Conservation (phyloP, 305 asterid species). For the Ajuga reptans region DNA sequence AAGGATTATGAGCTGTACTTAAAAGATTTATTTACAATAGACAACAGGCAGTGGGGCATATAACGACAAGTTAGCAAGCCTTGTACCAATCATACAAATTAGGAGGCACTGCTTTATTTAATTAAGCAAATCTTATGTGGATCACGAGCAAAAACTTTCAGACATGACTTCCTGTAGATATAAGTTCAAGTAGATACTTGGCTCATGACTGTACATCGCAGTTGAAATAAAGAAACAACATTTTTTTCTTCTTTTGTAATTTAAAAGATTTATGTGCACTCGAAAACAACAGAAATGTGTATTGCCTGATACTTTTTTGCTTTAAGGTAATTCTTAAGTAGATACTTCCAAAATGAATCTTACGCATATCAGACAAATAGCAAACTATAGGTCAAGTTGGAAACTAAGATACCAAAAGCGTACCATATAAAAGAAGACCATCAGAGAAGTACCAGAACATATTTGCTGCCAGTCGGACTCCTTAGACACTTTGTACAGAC, state of each 20-base stretch:
- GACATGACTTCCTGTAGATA: neutral
- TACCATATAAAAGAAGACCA: slow-evolving; percentile 78
- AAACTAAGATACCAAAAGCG: slow-evolving; percentile 29
- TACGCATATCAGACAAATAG: neutral
- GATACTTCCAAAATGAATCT: too few species aligned
- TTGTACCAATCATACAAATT: neutral
- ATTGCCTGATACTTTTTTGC: too few species aligned
- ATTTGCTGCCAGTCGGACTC: slow-evolving; percentile 64
- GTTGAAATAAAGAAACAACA: neutral
- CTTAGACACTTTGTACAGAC: slow-evolving; percentile 54
- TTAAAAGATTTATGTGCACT: slow-evolving; percentile 1
- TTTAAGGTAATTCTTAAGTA: too few species aligned
- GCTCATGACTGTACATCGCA: neutral
- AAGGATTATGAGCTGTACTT: neutral
- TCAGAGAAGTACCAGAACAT: slow-evolving; percentile 68
- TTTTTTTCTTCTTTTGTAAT: neutral
- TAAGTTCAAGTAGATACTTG: neutral
- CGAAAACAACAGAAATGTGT: neutral
- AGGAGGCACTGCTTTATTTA: neutral
- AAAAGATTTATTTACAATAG: neutral
- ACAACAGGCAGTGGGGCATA: neutral
- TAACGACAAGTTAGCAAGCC: neutral
- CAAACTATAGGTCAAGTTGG: slow-evolving; percentile 24
- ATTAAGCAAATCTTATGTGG: neutral
- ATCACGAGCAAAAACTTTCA: neutral